phyloP scores from a whole-genome alignment of 2,329 filamentous ascomycete genomes.

The Pseudogymnoascus sp. region DNA sequence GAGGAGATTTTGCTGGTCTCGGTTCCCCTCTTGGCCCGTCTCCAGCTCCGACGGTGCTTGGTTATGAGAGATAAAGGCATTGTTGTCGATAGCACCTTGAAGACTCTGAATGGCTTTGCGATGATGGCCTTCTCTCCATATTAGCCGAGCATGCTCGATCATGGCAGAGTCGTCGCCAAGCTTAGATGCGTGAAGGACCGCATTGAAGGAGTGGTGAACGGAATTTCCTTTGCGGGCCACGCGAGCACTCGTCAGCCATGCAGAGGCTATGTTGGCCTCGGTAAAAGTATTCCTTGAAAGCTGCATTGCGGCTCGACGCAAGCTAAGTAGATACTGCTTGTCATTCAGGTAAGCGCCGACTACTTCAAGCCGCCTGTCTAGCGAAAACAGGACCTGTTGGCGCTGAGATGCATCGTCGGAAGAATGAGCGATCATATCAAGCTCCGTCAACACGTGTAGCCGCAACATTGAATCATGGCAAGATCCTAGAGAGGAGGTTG shows the following conservation, averaged over 20 bases:
- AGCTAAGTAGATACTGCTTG: slow-evolving; percentile 85
- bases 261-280: slow-evolving; percentile 65
- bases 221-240: slow-evolving; percentile 80
- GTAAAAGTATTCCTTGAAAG: slow-evolving; percentile 60
- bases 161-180: slow-evolving; percentile 80
- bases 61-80: slow-evolving; percentile 54
- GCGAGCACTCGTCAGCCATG: slow-evolving; percentile 79
- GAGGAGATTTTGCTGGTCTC: slow-evolving; percentile 47
- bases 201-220: slow-evolving; percentile 83
- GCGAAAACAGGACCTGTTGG: slow-evolving; percentile 39
- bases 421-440: slow-evolving; percentile 63
- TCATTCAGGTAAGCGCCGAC: slow-evolving; percentile 83
- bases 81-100: slow-evolving; percentile 73
- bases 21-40: neutral
- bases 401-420: slow-evolving; percentile 34
- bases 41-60: slow-evolving; percentile 7
- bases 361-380: slow-evolving; percentile 75
- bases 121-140: slow-evolving; percentile 91
- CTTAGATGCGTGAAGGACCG: slow-evolving; percentile 78
- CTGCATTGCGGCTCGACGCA: slow-evolving; percentile 82
- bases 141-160: slow-evolving; percentile 84
- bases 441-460: slow-evolving; percentile 77
- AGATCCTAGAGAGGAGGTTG: slow-evolving; percentile 71
- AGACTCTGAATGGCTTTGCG: slow-evolving; percentile 91
- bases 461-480: slow-evolving; percentile 80